Conservation (phyloP, 495 filamentous ascomycete species). For the Pyrenula massariospora region DNA sequence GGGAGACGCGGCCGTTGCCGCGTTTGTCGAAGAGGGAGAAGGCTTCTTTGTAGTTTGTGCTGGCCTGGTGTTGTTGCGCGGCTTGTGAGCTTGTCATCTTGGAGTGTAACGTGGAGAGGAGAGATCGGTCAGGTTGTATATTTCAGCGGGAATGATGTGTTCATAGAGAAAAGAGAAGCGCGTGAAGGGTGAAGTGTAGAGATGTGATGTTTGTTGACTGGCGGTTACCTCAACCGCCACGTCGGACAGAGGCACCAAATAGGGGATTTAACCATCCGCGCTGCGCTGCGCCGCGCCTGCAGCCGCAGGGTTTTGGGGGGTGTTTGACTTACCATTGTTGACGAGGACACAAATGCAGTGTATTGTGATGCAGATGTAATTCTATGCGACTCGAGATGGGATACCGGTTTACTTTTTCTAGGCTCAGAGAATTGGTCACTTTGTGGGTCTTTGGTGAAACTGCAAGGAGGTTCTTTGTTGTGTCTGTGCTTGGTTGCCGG, state of each 20-base stretch:
- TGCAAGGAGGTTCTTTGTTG: neutral
- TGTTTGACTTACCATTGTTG: neutral
- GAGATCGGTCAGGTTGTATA: too few relatives aligned
- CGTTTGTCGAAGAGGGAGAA: constrained; percentile 99
- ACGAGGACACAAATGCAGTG: too few relatives aligned
- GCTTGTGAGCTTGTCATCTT: constrained; percentile 6
- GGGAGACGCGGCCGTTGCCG: constrained; percentile 76
- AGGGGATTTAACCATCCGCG: too few relatives aligned
- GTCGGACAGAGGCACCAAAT: too few relatives aligned
- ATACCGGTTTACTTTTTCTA: neutral
- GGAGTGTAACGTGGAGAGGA: neutral
- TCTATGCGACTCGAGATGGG: neutral
- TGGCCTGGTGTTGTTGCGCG: constrained; percentile 55
- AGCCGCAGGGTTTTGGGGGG: neutral
- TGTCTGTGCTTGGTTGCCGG: neutral
- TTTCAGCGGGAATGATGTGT: too few relatives aligned
- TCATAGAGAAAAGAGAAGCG: too few relatives aligned
- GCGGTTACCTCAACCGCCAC: too few relatives aligned
- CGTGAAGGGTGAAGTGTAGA: neutral
- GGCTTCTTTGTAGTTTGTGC: constrained; percentile 99
- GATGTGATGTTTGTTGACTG: neutral
- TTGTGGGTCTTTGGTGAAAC: neutral
- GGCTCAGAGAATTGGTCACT: neutral
- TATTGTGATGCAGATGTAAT: neutral
- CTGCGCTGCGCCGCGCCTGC: too few relatives aligned